Evolutionary conservation across 2,329 filamentous ascomycete genomes (phyloP).

Genomic region (Colletotrichum sp.): DNA sequence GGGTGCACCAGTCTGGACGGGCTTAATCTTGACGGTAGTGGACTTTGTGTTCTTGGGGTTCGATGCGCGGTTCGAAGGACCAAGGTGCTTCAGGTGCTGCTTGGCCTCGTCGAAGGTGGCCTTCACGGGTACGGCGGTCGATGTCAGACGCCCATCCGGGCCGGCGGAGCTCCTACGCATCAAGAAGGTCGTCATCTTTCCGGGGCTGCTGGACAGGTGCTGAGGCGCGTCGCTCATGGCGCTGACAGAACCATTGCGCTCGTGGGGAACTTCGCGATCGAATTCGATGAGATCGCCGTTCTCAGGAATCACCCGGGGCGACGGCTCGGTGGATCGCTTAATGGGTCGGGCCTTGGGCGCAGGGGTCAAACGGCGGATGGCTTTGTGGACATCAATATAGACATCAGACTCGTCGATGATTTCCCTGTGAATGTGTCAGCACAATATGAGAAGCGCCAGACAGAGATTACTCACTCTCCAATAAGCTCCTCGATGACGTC

Average conservation of each 20-base stretch:
- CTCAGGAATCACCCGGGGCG: conserved; percentile 19
- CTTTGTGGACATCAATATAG: conserved; percentile 97
- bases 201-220: conserved; percentile 47
- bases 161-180: conserved; percentile 63
- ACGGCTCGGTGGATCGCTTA: conserved; percentile 39
- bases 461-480: conserved; percentile 77
- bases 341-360: conserved; percentile 75
- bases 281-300: conserved; percentile 39
- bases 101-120: conserved; percentile 67
- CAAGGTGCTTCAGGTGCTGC: conserved; percentile 68
- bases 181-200: conserved; percentile 62
- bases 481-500: conserved; percentile 99
- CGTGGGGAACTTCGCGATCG: conserved; percentile 35
- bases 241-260: conserved; percentile 38
- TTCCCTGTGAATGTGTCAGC: conserved; percentile 62
- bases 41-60: conserved; percentile 67
- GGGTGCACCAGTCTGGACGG: conserved; percentile 54
- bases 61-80: conserved; percentile 70
- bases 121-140: conserved; percentile 58
- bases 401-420: conserved; percentile 99
- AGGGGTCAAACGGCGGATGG: conserved; percentile 85
- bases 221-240: conserved; percentile 42
- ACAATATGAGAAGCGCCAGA: not conserved
- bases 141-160: conserved; percentile 55
- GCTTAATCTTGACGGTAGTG: conserved; percentile 72